phyloP scores from a whole-genome alignment of 2,329 filamentous ascomycete genomes.

The Ascochyta rabiei region DNA sequence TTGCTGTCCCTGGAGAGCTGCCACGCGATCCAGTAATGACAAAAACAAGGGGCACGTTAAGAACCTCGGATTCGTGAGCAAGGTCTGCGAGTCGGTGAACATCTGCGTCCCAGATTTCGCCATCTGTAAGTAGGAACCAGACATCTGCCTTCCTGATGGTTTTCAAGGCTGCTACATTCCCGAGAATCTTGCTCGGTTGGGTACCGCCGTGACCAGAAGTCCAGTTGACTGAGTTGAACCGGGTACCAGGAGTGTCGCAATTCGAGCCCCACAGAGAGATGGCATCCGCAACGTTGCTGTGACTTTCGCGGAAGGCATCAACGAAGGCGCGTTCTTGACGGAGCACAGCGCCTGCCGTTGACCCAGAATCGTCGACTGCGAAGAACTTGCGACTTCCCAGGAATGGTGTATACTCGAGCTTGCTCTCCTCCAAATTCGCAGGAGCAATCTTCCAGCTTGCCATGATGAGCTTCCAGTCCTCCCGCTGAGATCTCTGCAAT shows the following conservation, averaged over 20 bases:
- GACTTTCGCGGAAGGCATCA: conserved; percentile 13
- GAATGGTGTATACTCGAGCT: conserved; percentile 19
- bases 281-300: conserved; percentile 15
- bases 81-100: conserved; percentile 30
- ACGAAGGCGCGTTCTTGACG: conserved; percentile 27
- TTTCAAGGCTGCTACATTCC: conserved; percentile 18
- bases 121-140: conserved; percentile 44
- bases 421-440: conserved; percentile 2
- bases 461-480: conserved; percentile 8
- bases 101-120: conserved; percentile 28
- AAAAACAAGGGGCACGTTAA: conserved; percentile 33
- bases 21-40: conserved; percentile 28
- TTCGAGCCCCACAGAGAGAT: conserved; percentile 29
- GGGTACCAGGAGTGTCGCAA: conserved; percentile 24
- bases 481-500: not conserved
- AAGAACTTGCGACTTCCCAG: conserved; percentile 35
- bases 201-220: conserved; percentile 25
- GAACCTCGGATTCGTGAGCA: conserved; percentile 23
- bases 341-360: conserved; percentile 27
- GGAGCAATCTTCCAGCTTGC: conserved; percentile 23
- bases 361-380: conserved; percentile 43
- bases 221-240: conserved; percentile 21
- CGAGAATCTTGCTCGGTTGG: conserved; percentile 28
- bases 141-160: conserved; percentile 33
- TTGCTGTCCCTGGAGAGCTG: conserved; percentile 25